Base-by-base conservation (phyloP, 1,284 basidiomycete genomes). In the Paramarasmius palmivorus region DNA sequence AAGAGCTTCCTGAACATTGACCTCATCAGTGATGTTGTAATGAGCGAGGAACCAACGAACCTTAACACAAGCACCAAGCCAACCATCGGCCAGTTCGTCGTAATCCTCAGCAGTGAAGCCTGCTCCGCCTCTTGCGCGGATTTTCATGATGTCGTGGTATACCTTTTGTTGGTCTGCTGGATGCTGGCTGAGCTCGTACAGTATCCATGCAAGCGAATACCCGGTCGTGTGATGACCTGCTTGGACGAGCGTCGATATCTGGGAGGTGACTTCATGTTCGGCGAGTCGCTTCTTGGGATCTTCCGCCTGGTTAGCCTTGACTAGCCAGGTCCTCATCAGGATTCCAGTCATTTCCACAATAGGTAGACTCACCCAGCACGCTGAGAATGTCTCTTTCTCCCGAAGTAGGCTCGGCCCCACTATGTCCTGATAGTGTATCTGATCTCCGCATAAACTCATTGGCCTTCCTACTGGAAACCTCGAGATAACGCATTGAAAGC, bases 221-320 rank as follows among this genome's bases (percentile, higher is more conserved):
- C 65, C 54, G 4, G 63, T 65, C n/a, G 66, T 66, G 8, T 65
- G 62, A 40, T 67, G 60, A 3, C 64, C 64, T 14, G 61, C 58
- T 4, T 61, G 49, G 35, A 61, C 36, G 15, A 59, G 22, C 4
- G 37, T 54, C 58, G 56, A 44, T 29, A 68, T 62, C 55, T 68
- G 62, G 20, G 60, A 42, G 1, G 61, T 49, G 56, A 71, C 62
- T 59, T 73, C 61, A 9, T 56, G 54, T 1, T 62, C 55, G n/a
- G 40, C 51, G 39, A 68, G 48, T 34, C 54, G 56, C 14, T 40
- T 26, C 15, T 41, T 50, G 2, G 57, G 49, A 40, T 63, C 50
- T 49, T 61, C 61, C 1, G 59, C 57, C 19, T 51, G 32, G 32
- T 68, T 68, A 1, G 50, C 39, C 10, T 41, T 23, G 9, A 65